These are phyloP conservation scores for Peniophora sp. DNA, from an alignment of 1,284 basidiomycete genomes.

Conservation along the genomic window DNA sequence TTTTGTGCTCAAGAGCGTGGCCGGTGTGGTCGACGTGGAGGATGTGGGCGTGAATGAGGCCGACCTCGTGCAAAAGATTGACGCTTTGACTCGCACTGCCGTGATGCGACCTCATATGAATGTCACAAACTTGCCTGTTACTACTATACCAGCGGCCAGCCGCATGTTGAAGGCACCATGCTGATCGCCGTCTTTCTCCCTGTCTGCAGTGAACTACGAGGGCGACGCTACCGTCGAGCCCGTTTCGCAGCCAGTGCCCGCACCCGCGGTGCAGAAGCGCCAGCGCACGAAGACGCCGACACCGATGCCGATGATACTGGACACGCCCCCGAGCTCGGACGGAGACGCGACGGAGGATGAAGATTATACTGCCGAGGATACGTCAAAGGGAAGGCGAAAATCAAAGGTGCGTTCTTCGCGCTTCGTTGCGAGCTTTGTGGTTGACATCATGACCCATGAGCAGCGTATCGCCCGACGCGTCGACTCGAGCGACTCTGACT, in stretches of 20 bases:
- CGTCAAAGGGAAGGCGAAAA: constrained; percentile 22
- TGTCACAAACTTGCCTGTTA: too few relatives aligned
- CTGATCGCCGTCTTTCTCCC: constrained; percentile 10
- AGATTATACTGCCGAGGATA: constrained; percentile 10
- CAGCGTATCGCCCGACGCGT: constrained; percentile 12
- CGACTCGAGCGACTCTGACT: constrained; percentile 5
- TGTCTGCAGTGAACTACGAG: constrained; percentile 61
- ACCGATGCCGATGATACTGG: constrained; percentile 5
- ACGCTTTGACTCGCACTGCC: not conserved
- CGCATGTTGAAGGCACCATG: constrained; percentile 1
- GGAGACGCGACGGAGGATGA: constrained; percentile 61
- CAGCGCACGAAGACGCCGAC: constrained; percentile 3
- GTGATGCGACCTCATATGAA: too few relatives aligned
- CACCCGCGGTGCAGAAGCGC: not conserved
- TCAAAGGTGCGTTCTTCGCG: constrained; percentile 32
- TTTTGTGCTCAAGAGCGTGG: too few relatives aligned
- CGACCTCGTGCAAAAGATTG: not conserved
- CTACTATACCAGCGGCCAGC: too few relatives aligned
- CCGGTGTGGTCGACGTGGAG: too few relatives aligned
- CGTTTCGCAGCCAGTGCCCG: constrained; percentile 7
- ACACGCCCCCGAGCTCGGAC: constrained; percentile 36
- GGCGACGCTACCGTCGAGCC: constrained; percentile 41
- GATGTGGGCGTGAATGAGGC: too few relatives aligned
- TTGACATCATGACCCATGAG: constrained; percentile 5
- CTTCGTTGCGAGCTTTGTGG: not conserved